phyloP scores from a whole-genome alignment of 495 filamentous ascomycete genomes.

The Penicillium cinerascens region DNA sequence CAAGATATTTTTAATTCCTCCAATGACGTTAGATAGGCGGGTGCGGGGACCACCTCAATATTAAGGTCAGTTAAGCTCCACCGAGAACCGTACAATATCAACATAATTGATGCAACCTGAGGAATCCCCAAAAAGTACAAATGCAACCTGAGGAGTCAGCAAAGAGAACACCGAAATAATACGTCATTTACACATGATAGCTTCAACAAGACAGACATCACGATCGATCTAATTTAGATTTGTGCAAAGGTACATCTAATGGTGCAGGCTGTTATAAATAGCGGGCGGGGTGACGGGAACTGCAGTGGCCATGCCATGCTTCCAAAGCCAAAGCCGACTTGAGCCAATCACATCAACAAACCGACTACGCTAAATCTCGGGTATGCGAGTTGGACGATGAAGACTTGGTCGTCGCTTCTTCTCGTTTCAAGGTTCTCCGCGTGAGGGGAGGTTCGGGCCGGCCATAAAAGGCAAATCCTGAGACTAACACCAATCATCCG shows the following conservation, averaged over 20 bases:
- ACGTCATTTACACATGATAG: too few relatives aligned
- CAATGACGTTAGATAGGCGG: background rate
- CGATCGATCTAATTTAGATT: too few relatives aligned
- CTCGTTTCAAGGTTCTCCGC: constrained; percentile 2
- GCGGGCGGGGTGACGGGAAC: background rate
- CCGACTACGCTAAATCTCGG: background rate
- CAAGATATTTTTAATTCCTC: background rate
- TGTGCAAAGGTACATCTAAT: background rate
- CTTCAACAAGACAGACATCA: too few relatives aligned
- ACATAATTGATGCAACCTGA: background rate
- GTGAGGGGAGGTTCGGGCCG: constrained; percentile 7
- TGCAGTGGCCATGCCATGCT: constrained; percentile 2
- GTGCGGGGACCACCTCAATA: constrained; percentile 1
- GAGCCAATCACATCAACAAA: background rate
- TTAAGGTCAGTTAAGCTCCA: background rate
- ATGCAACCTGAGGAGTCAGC: background rate
- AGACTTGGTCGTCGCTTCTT: background rate
- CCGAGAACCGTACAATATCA: background rate
- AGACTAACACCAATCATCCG: background rate
- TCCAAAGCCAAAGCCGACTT: background rate
- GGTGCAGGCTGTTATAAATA: background rate
- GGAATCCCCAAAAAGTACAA: background rate
- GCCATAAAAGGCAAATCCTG: background rate
- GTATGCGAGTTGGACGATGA: background rate
- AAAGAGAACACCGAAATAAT: background rate